Conservation (phyloP, 805 yeast genomes). For the Komagataella phaffii region DNA sequence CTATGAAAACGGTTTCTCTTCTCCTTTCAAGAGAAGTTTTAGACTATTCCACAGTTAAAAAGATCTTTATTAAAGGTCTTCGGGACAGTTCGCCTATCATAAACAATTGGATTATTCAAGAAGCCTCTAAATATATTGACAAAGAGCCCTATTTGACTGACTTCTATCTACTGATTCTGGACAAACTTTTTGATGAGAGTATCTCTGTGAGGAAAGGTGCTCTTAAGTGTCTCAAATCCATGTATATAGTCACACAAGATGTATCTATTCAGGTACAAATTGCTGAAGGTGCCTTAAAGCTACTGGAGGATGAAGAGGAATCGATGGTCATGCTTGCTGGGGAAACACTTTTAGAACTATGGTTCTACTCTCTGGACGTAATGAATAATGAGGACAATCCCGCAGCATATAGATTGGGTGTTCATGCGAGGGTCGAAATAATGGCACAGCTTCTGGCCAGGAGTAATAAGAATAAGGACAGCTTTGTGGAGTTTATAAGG, state of each 20-base stretch:
- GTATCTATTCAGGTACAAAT: slow-evolving; percentile 23
- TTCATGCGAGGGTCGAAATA: slow-evolving; percentile 11
- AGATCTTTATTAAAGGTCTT: not conserved
- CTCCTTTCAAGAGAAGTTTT: not conserved
- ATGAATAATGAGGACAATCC: not conserved
- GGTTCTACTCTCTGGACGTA: slow-evolving; percentile 16
- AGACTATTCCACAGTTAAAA: not conserved
- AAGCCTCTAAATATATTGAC: not conserved
- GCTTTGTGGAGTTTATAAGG: slow-evolving; percentile 22
- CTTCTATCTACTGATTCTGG: slow-evolving; percentile 36
- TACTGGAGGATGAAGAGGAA: slow-evolving; percentile 64
- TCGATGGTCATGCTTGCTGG: slow-evolving; percentile 29
- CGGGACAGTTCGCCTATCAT: not conserved
- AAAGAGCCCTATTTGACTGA: not conserved
- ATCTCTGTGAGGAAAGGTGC: slow-evolving; percentile 52
- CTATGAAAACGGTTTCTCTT: not conserved
- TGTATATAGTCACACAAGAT: slow-evolving; percentile 26
- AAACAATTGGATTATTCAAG: not conserved
- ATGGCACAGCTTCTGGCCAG: slow-evolving; percentile 24
- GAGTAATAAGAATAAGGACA: slow-evolving; percentile 24
- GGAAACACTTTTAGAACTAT: slow-evolving; percentile 19
- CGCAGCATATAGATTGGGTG: not conserved
- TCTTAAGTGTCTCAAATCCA: slow-evolving; percentile 31
- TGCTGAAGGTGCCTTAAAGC: slow-evolving; percentile 35
- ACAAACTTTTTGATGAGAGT: slow-evolving; percentile 43